phyloP scores from a whole-genome alignment of 371 early-diverging fungal genomes.

The Circinella umbellata region DNA sequence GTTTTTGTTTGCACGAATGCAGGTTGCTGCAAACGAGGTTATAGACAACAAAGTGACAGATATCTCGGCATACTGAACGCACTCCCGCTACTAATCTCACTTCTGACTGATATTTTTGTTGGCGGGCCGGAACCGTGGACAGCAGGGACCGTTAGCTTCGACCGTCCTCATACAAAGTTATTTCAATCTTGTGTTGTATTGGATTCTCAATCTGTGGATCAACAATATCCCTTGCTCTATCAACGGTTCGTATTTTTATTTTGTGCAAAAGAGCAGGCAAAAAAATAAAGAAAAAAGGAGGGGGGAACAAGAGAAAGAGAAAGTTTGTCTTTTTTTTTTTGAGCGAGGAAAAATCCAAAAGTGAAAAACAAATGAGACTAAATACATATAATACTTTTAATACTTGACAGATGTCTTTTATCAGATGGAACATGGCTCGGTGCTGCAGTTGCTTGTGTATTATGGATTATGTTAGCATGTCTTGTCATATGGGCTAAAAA shows the following conservation, averaged over 20 bases:
- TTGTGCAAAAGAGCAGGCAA: constrained; percentile 26
- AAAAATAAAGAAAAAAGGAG: neutral
- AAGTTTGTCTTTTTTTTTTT: no score
- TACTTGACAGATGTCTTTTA: constrained; percentile 14
- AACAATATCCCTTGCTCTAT: neutral
- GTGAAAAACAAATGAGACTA: no score
- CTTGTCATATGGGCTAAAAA: neutral
- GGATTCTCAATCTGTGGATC: constrained; percentile 13
- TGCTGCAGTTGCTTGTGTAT: constrained; percentile 9
- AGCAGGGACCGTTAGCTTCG: constrained; percentile 29
- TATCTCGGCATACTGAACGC: constrained; percentile 27
- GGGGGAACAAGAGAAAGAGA: neutral
- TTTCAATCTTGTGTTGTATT: constrained; percentile 27
- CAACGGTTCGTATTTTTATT: constrained; percentile 22
- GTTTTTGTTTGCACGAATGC: constrained; percentile 30
- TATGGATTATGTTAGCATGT: constrained; percentile 16
- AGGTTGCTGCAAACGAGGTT: constrained; percentile 28
- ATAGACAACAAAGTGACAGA: constrained; percentile 27
- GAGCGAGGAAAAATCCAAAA: no score
- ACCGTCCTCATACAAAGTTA: constrained; percentile 26
- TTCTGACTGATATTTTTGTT: constrained; percentile 24
- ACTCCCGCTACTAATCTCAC: constrained; percentile 4
- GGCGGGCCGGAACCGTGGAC: constrained; percentile 39
- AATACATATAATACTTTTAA: no score
- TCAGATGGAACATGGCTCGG: constrained; percentile 18